phyloP scores from a whole-genome alignment of 1,139 yeast genomes.

The Lodderomyces margitis region DNA sequence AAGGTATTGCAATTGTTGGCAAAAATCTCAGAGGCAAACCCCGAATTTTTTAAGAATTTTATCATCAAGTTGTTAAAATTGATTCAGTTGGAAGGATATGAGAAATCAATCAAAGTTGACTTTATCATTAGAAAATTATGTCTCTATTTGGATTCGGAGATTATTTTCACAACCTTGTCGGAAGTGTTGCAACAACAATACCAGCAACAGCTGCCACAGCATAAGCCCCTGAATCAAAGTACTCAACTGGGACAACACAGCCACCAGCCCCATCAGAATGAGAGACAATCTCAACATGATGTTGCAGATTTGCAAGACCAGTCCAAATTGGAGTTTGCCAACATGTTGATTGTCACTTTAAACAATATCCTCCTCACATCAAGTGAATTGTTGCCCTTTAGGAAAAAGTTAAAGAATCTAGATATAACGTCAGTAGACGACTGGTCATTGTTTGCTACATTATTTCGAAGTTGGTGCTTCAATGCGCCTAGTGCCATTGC shows the following conservation, averaged over 20 bases:
- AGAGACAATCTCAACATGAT: neutral
- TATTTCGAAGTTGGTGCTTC: slow-evolving; percentile 91
- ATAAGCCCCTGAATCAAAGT: neutral
- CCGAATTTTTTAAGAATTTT: slow-evolving; percentile 72
- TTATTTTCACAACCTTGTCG: slow-evolving; percentile 79
- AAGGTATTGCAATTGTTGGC: slow-evolving; percentile 76
- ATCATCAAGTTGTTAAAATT: slow-evolving; percentile 68
- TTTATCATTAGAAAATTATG: slow-evolving; percentile 84
- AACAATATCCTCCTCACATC: slow-evolving; percentile 88
- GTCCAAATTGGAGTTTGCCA: slow-evolving; percentile 64
- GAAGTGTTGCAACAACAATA: slow-evolving; percentile 47
- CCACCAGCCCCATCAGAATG: neutral
- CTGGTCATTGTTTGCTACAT: slow-evolving; percentile 66
- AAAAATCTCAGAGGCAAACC: slow-evolving; percentile 78
- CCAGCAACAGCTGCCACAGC: neutral
- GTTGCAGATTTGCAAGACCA: slow-evolving; percentile 6
- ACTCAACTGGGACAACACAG: neutral
- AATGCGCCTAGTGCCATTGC: slow-evolving; percentile 88
- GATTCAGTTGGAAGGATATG: slow-evolving; percentile 49
- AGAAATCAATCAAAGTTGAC: slow-evolving; percentile 60
- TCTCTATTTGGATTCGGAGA: slow-evolving; percentile 74
- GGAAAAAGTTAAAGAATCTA: slow-evolving; percentile 60
- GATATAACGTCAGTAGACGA: slow-evolving; percentile 56
- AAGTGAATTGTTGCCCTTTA: slow-evolving; percentile 68
- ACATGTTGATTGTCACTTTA: slow-evolving; percentile 81